Conservation (phyloP, 2,329 filamentous ascomycete species). For the Botrytis fabae region DNA sequence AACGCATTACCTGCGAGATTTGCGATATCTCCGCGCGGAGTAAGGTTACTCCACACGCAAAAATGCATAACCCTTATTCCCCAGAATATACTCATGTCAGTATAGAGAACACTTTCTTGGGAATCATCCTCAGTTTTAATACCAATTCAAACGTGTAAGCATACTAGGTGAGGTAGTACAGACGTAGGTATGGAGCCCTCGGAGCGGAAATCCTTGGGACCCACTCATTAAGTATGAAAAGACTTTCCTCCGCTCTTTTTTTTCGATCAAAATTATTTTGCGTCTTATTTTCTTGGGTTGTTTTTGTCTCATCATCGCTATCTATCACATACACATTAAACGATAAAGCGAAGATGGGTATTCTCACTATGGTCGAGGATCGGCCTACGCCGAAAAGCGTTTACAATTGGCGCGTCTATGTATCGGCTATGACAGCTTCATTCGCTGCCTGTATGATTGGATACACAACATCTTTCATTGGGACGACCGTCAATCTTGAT, state of each 20-base stretch:
- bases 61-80: constrained; percentile 9
- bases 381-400: constrained; percentile 33
- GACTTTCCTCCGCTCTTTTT: background rate
- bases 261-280: background rate
- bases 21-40: constrained; percentile 11
- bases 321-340: background rate
- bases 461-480: constrained; percentile 35
- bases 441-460: constrained; percentile 35
- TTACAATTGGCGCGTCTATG: constrained; percentile 34
- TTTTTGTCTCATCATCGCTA: background rate
- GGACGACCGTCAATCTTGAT: constrained; percentile 32
- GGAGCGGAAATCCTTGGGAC: constrained; percentile 1
- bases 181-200: constrained; percentile 11
- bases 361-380: constrained; percentile 32
- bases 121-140: background rate
- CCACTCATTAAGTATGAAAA: constrained; percentile 5
- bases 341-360: constrained; percentile 25
- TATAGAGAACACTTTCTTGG: background rate
- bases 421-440: constrained; percentile 30
- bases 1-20: background rate
- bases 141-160: background rate
- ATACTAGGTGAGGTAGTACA: background rate
- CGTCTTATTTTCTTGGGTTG: background rate
- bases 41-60: constrained; percentile 12
- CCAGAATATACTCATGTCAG: background rate